A percentile compares a stretch with the other conserved stretches of the same genome.
phyloP scores from a whole-genome alignment of 2,329 filamentous ascomycete genomes.

The Scolecobasidium constrictum region DNA sequence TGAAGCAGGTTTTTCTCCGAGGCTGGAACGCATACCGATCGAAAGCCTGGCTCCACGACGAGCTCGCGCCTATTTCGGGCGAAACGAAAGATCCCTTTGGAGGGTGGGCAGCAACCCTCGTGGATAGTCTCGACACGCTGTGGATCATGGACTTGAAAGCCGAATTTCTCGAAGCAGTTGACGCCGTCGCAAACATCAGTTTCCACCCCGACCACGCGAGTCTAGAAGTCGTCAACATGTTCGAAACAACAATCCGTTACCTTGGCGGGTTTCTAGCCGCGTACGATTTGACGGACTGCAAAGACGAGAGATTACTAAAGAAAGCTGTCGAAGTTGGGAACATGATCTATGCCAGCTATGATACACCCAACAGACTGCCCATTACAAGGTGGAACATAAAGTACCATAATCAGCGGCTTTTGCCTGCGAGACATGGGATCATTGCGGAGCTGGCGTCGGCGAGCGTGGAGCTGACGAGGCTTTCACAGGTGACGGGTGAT shows the following conservation, averaged over 20 bases:
- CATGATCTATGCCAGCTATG: constrained; percentile 71
- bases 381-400: constrained; percentile 56
- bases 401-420: constrained; percentile 7
- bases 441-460: constrained; percentile 66
- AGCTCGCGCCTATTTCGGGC: constrained; percentile 47
- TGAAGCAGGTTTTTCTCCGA: constrained; percentile 22
- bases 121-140: constrained; percentile 60
- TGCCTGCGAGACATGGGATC: neutral
- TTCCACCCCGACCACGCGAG: constrained; percentile 57
- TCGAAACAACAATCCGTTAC: constrained; percentile 87
- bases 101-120: constrained; percentile 56
- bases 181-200: constrained; percentile 62
- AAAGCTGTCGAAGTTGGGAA: constrained; percentile 74
- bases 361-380: constrained; percentile 92
- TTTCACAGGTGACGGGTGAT: constrained; percentile 74
- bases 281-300: constrained; percentile 70
- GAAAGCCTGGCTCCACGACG: constrained; percentile 54
- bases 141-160: constrained; percentile 76
- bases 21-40: constrained; percentile 49
- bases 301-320: constrained; percentile 57
- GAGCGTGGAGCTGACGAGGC: constrained; percentile 77
- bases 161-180: constrained; percentile 70
- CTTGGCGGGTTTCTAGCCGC: constrained; percentile 76
- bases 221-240: constrained; percentile 67
- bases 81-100: constrained; percentile 46